Conservation (phyloP, 2,329 filamentous ascomycete genomes). For the Sporothrix inflata region DNA sequence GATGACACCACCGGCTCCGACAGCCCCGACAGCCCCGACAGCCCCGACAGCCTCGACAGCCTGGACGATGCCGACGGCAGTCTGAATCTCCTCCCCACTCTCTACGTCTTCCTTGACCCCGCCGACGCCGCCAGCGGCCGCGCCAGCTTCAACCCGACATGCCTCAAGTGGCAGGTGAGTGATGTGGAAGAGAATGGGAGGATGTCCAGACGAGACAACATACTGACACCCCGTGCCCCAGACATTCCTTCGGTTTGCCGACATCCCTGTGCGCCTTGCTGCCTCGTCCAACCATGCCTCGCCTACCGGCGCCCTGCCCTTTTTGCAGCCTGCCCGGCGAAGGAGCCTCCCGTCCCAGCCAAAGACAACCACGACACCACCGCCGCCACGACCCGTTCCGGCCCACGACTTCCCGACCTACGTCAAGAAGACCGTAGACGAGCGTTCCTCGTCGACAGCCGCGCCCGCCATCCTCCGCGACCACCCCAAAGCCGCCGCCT, state of each 20-base stretch:
- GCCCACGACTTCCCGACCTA: constrained; percentile 37
- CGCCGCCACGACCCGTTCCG: constrained; percentile 36
- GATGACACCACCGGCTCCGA: constrained; percentile 38
- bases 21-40: constrained; percentile 35
- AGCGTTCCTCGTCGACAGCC: not conserved
- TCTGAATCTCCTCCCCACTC: constrained; percentile 49
- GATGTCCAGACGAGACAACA: too few species aligned
- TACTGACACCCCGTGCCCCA: constrained; percentile 46
- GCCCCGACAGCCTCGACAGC: not conserved
- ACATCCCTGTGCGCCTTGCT: constrained; percentile 66
- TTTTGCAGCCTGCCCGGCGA: constrained; percentile 65
- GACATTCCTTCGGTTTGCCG: constrained; percentile 81
- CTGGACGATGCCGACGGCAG: constrained; percentile 23
- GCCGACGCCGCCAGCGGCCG: constrained; percentile 62
- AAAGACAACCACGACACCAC: constrained; percentile 28
- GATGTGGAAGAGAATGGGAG: not conserved
- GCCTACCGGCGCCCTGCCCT: constrained; percentile 84
- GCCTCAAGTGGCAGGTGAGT: constrained; percentile 92
- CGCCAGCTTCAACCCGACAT: constrained; percentile 88
- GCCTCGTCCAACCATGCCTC: constrained; percentile 92
- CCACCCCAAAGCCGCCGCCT: constrained; percentile 67
- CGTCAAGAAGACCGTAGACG: constrained; percentile 25
- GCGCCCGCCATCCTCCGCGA: constrained; percentile 13
- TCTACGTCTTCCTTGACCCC: constrained; percentile 77
- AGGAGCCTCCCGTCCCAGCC: not conserved